Percentiles rank a stretch among this genome's conserved stretches.
Conservation (phyloP, 2,329 filamentous ascomycete species). For the Cryphonectria parasitica region DNA sequence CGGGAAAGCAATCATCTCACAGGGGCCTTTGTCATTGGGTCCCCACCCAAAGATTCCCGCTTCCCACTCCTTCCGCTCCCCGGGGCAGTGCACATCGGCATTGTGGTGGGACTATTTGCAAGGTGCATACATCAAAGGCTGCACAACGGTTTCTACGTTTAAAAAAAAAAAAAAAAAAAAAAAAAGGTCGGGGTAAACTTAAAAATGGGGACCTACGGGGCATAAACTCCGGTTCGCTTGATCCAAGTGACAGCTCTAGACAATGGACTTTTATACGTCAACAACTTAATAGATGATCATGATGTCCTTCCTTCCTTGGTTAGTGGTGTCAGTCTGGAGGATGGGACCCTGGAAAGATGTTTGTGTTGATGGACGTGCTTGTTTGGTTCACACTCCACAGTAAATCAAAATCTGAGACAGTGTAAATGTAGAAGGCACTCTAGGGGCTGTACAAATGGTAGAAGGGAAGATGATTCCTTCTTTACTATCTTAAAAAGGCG, state of each 20-base stretch:
- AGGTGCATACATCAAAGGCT: background rate
- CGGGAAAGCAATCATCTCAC: background rate
- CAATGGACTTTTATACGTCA: background rate
- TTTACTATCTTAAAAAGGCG: too few relatives aligned
- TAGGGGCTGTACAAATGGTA: too few relatives aligned
- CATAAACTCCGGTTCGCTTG: background rate
- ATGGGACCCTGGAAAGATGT: too few relatives aligned
- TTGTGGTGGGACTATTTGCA: too few relatives aligned
- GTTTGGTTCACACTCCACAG: background rate
- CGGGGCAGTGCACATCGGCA: background rate
- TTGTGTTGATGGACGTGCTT: background rate
- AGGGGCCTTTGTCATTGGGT: background rate
- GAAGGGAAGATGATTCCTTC: too few relatives aligned
- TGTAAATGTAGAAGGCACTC: too few relatives aligned
- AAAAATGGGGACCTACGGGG: too few relatives aligned
- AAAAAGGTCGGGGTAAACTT: too few relatives aligned
- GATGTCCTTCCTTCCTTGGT: too few relatives aligned
- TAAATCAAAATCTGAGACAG: background rate
- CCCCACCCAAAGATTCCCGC: background rate
- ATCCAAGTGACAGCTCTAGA: background rate
- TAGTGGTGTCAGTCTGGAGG: too few relatives aligned
- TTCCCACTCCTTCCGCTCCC: background rate
- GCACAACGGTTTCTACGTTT: background rate
- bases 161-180: too few relatives aligned
- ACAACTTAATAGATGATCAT: too few relatives aligned